phyloP scores from a whole-genome alignment of 2,329 filamentous ascomycete species.

The Ophiognomonia clavigignenti-juglandacearum region DNA sequence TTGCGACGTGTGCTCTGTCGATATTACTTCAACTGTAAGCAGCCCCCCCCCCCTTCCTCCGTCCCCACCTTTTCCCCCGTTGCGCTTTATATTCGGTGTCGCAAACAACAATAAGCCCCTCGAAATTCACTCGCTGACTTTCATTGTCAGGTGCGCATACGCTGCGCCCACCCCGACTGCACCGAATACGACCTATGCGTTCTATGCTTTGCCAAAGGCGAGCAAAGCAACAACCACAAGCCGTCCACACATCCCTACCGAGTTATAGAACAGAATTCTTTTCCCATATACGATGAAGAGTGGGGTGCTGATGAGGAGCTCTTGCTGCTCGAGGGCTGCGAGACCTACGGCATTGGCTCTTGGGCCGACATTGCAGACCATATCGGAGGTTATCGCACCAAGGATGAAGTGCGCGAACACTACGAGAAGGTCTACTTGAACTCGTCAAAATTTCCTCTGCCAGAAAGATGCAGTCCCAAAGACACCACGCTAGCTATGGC shows the following conservation, averaged over 20 bases:
- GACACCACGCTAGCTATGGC: constrained; percentile 74
- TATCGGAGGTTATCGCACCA: constrained; percentile 89
- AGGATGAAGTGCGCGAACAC: constrained; percentile 93
- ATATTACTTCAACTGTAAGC: constrained; percentile 91
- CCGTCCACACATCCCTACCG: constrained; percentile 82
- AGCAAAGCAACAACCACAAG: constrained; percentile 77
- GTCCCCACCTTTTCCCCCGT: background rate
- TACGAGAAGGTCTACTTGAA: constrained; percentile 86
- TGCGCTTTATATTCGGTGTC: constrained; percentile 1
- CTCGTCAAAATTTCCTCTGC: constrained; percentile 78
- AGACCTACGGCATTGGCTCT: constrained; percentile 92
- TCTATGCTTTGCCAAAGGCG: constrained; percentile 82
- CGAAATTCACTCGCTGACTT: background rate
- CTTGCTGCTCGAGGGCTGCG: constrained; percentile 86
- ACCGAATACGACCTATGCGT: constrained; percentile 97
- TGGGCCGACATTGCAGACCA: constrained; percentile 99
- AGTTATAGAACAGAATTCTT: constrained; percentile 97
- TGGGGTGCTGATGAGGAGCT: constrained; percentile 98
- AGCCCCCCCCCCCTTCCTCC: constrained; percentile 6
- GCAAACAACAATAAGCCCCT: background rate
- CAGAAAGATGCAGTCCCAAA: constrained; percentile 76
- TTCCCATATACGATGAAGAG: constrained; percentile 89
- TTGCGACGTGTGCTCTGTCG: constrained; percentile 92
- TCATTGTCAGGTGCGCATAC: constrained; percentile 72
- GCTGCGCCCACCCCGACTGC: constrained; percentile 78